These are phyloP conservation scores for Talaromyces sp. DNA, from an alignment of 2,329 filamentous ascomycete genomes.

Conservation along the genomic window DNA sequence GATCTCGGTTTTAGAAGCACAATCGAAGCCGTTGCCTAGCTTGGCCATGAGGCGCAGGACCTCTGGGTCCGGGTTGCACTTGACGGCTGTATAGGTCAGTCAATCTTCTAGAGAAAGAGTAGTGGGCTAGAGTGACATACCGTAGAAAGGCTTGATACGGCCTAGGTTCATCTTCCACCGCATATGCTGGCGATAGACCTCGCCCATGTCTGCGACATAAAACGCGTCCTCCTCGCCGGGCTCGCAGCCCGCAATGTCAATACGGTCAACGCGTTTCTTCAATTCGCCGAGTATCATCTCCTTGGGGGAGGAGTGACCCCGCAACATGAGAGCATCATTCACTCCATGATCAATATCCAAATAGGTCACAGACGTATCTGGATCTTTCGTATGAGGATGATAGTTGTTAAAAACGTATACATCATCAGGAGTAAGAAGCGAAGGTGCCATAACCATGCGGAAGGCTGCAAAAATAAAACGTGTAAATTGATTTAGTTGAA, in stretches of 20 bases:
- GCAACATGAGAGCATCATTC: conserved; percentile 40
- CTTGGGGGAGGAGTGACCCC: conserved; percentile 58
- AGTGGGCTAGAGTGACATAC: conserved; percentile 49
- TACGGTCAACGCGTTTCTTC: conserved; percentile 74
- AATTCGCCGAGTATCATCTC: conserved; percentile 82
- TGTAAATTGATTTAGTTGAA: conserved; percentile 19
- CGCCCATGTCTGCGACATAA: conserved; percentile 95
- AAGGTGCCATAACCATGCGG: conserved; percentile 68
- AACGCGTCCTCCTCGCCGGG: conserved; percentile 96
- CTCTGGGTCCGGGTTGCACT: conserved; percentile 93
- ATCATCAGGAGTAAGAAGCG: conserved; percentile 57
- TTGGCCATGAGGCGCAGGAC: conserved; percentile 82
- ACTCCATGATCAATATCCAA: conserved; percentile 44
- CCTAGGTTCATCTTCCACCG: conserved; percentile 95
- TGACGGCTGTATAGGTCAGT: conserved; percentile 65
- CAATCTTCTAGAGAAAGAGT: neutral
- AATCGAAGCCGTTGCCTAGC: conserved; percentile 94
- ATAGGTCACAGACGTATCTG: conserved; percentile 31
- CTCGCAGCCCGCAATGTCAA: conserved; percentile 84
- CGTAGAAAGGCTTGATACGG: conserved; percentile 94
- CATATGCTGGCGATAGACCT: conserved; percentile 97
- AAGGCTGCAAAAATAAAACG: conserved; percentile 1
- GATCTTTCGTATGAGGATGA: conserved; percentile 31
- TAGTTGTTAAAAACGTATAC: conserved; percentile 35
- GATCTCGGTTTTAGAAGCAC: conserved; percentile 95